Base-by-base conservation (phyloP, 2,329 filamentous ascomycete genomes). In the Hyphodiscus sp. region DNA sequence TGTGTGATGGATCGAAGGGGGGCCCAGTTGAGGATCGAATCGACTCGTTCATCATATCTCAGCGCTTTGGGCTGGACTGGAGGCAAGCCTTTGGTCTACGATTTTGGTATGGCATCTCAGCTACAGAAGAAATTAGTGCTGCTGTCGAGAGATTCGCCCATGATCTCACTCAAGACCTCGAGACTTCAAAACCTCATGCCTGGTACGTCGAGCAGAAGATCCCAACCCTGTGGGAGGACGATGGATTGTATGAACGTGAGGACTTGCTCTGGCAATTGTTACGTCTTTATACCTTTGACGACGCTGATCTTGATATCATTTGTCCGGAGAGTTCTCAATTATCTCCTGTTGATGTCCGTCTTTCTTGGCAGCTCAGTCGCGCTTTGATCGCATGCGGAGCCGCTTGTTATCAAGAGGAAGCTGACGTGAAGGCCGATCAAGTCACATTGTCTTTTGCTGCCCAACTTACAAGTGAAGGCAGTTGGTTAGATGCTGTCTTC, bases 31-130 rank as follows among this genome's bases (percentile, higher is more conserved):
- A 97, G 69, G 89, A 97, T 70, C 85, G 87, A 45, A 80, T 86
- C 41, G 80, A 85, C 15, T 86, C 86, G 0, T 96, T 99, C 66
- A 79, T 84, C 51, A 88, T 99, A 59, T 88, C 90, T 1, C 80
- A 87, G 63, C 85, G 85, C 46, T 99, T 96, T 67, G 83, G 83
- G 4, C 76, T 99, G 38, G 88, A 95, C 68, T 99, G 94, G 94
- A 85, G 89, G 68, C 91, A 95, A 66, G 86, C 91, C 0, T 96
- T 99, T 69, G 92, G 89, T 11, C 77, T 99, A 48, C 84, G 91
- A 44, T 76, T 99, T 1, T 97, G 91, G 88, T 99, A 96, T 68
- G 85, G 85, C 45, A 87, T 84, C 42, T 77, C 81, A 2, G 75
- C 80, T 33, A 77, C 83, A 41, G 86, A 91, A 45, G 79, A 83